These are phyloP conservation scores for Exophiala sp. DNA, from an alignment of 2,329 filamentous ascomycete species.

Conservation along the genomic window DNA sequence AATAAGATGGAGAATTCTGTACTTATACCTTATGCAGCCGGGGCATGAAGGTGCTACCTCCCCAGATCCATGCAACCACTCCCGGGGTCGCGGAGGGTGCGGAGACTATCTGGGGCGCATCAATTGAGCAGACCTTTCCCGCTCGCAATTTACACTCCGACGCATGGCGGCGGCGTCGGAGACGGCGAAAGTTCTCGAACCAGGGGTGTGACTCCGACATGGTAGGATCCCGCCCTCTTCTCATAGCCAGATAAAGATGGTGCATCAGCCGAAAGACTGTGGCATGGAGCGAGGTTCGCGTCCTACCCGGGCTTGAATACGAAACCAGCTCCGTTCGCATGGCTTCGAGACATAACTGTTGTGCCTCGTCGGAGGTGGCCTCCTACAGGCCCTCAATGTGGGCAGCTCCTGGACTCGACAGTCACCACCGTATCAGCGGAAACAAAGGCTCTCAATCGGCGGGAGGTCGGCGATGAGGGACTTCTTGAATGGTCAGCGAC, in stretches of 20 bases:
- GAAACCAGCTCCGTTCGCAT: neutral
- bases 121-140: neutral
- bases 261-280: neutral
- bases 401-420: neutral
- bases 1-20: neutral
- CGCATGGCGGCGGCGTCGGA: neutral
- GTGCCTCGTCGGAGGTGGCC: neutral
- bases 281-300: neutral
- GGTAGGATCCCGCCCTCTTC: neutral
- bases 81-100: neutral
- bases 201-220: neutral
- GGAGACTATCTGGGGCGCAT: neutral
- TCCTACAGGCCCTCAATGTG: neutral
- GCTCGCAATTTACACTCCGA: neutral
- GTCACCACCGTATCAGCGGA: neutral
- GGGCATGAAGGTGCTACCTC: neutral
- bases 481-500: too few relatives aligned
- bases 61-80: neutral
- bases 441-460: too few relatives aligned
- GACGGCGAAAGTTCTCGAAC: neutral
- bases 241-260: neutral
- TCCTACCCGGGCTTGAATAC: neutral
- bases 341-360: neutral
- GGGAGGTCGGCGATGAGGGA: too few relatives aligned
- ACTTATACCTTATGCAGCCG: neutral